Evolutionary conservation across 164 flowering plant genomes (phyloP).

Genomic region (Dillenia suffruticosa): DNA sequence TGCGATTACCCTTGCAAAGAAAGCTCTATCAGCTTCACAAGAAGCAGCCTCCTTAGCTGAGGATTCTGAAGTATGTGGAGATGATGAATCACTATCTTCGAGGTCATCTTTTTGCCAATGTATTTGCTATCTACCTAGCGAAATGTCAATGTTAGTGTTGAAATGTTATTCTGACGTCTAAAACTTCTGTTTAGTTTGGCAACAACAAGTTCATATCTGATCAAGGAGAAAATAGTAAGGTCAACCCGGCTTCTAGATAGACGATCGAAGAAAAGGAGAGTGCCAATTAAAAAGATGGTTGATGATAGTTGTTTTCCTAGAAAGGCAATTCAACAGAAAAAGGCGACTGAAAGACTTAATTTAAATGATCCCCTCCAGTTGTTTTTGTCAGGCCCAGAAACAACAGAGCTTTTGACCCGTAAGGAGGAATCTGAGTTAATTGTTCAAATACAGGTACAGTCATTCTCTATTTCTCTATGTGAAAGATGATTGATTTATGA

Average conservation of each 20-base stretch:
- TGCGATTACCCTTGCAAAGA: constrained; percentile 60
- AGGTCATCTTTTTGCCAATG: no score
- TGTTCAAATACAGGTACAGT: constrained; percentile 53
- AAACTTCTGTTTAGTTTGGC: constrained; percentile 21
- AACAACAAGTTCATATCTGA: constrained; percentile 16
- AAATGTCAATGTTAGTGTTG: no score
- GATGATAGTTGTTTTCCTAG: constrained; percentile 21
- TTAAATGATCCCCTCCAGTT: constrained; percentile 58
- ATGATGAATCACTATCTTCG: constrained; percentile 7
- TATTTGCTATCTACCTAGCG: no score
- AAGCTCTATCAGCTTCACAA: constrained; percentile 72
- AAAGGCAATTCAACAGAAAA: constrained; percentile 21
- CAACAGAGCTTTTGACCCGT: constrained; percentile 58
- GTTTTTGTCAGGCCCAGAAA: constrained; percentile 62
- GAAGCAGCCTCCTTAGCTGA: constrained; percentile 53
- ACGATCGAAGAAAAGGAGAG: constrained; percentile 44
- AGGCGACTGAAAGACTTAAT: constrained; percentile 38
- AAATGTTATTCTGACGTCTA: not conserved
- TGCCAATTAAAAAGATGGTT: constrained; percentile 26
- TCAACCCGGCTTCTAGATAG: constrained; percentile 71
- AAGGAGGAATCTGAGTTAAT: constrained; percentile 68
- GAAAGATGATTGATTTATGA: not conserved
- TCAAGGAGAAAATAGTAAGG: constrained; percentile 40
- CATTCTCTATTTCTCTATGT: not conserved
- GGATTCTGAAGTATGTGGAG: constrained; percentile 19